phyloP scores from a whole-genome alignment of 768 basidiomycete genomes.

The Leucosporidium scottii region DNA sequence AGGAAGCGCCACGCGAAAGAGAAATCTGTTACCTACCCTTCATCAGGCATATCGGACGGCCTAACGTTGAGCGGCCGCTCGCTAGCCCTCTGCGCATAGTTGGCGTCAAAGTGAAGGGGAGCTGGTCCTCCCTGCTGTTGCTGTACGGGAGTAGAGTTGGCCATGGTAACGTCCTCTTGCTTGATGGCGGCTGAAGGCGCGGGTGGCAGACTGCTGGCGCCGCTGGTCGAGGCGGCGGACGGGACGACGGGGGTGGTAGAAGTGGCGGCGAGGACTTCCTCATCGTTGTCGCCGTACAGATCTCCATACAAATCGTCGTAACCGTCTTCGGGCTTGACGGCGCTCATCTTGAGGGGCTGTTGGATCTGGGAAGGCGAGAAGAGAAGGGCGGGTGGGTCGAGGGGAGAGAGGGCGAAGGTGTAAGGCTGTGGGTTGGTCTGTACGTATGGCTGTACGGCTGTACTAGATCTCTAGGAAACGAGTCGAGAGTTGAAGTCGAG shows the following conservation, averaged over 20 bases:
- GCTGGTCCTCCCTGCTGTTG: conserved; percentile 46
- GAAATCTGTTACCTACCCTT: conserved; percentile 70
- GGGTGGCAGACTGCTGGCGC: conserved; percentile 34
- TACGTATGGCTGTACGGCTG: no score
- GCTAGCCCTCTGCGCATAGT: conserved; percentile 20
- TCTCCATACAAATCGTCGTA: conserved; percentile 41
- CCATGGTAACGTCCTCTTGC: conserved; percentile 37
- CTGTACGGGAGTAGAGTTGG: conserved; percentile 11
- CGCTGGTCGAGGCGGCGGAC: conserved; percentile 11
- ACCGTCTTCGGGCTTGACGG: conserved; percentile 18
- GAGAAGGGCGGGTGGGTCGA: no score
- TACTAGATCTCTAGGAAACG: no score
- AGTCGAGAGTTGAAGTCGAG: no score
- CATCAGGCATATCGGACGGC: conserved; percentile 90
- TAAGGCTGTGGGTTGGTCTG: no score
- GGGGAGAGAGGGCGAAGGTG: no score
- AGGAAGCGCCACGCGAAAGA: neutral
- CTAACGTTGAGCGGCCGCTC: conserved; percentile 47
- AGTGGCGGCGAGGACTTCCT: neutral
- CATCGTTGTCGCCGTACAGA: conserved; percentile 31
- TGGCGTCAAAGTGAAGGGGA: conserved; percentile 20
- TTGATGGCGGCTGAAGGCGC: conserved; percentile 15
- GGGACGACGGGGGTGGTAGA: neutral
- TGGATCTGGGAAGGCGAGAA: no score
- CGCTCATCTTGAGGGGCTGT: no score